A percentile compares a stretch with the other conserved stretches of the same genome.
Evolutionary conservation across 495 filamentous ascomycete species (phyloP).

Genomic region (Bombardia bombarda): DNA sequence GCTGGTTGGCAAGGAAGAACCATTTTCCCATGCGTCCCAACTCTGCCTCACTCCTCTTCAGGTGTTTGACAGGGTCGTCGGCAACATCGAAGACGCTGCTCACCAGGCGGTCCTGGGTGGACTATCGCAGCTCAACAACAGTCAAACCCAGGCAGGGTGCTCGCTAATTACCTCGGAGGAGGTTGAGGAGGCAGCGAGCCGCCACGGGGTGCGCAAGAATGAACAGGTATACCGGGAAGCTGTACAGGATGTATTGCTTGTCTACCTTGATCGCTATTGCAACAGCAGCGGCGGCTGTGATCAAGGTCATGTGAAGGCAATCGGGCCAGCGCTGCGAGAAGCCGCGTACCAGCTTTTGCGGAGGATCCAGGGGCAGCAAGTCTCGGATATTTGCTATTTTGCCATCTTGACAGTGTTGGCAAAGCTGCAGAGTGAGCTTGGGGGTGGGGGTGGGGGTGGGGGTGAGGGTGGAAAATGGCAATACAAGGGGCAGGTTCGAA

Average conservation of each 20-base stretch:
- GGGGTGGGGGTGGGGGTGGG: no score
- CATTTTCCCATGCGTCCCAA: no score
- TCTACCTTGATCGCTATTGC: constrained; percentile 1
- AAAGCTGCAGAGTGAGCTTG: not conserved
- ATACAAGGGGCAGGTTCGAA: no score
- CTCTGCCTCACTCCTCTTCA: no score
- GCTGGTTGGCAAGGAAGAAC: no score
- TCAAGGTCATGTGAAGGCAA: not conserved
- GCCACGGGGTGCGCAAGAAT: not conserved
- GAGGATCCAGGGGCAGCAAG: constrained; percentile 6
- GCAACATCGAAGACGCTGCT: constrained; percentile 4
- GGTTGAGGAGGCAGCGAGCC: not conserved
- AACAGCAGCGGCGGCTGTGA: not conserved
- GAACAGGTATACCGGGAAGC: constrained; percentile 3
- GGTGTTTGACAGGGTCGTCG: not conserved
- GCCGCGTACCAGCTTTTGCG: constrained; percentile 15
- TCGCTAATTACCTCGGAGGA: not conserved
- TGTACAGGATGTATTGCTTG: constrained; percentile 6
- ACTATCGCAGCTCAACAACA: not conserved
- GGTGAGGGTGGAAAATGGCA: no score
- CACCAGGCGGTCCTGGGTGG: constrained; percentile 5
- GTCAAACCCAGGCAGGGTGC: not conserved
- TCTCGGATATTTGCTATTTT: constrained; percentile 3
- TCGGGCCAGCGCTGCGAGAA: constrained; percentile 5
- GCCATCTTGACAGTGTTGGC: constrained; percentile 5